A percentile compares a stretch with the other conserved stretches of the same genome.
Conservation (phyloP, 2,329 filamentous ascomycete species). For the Lomentospora prolificans region DNA sequence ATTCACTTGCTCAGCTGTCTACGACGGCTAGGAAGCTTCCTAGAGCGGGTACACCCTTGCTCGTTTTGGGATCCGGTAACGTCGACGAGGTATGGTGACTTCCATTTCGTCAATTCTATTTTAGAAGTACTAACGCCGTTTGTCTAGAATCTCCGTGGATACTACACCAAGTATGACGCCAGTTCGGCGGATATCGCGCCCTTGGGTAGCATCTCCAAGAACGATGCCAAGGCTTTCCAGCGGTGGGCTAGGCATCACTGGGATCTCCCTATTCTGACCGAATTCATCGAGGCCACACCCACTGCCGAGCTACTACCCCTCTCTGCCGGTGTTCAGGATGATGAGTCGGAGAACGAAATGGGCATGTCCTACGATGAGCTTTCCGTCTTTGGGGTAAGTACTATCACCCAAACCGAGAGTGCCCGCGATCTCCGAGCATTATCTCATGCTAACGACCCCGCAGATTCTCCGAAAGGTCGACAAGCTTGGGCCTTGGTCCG, state of each 20-base stretch:
- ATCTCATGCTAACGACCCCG: not conserved
- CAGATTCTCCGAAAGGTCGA: conserved; percentile 27
- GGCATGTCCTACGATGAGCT: conserved; percentile 32
- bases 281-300: conserved; percentile 51
- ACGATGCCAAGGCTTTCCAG: conserved; percentile 57
- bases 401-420: not conserved
- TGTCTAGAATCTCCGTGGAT: conserved; percentile 30
- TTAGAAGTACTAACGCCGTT: conserved; percentile 1
- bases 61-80: conserved; percentile 55
- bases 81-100: conserved; percentile 24
- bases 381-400: conserved; percentile 21
- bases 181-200: conserved; percentile 43
- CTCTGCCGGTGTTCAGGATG: conserved; percentile 27
- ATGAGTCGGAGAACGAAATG: conserved; percentile 30
- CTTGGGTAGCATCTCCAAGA: conserved; percentile 46
- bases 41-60: conserved; percentile 42
- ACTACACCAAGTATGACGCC: conserved; percentile 36
- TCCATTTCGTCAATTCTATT: too few relatives aligned
- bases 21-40: conserved; percentile 45
- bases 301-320: conserved; percentile 41
- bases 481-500: conserved; percentile 30
- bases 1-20: conserved; percentile 52
- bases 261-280: conserved; percentile 50
- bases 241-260: conserved; percentile 41
- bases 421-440: not conserved